Base-by-base conservation (phyloP, 257 asterid genomes). In the Salvia miltiorrhiza region DNA sequence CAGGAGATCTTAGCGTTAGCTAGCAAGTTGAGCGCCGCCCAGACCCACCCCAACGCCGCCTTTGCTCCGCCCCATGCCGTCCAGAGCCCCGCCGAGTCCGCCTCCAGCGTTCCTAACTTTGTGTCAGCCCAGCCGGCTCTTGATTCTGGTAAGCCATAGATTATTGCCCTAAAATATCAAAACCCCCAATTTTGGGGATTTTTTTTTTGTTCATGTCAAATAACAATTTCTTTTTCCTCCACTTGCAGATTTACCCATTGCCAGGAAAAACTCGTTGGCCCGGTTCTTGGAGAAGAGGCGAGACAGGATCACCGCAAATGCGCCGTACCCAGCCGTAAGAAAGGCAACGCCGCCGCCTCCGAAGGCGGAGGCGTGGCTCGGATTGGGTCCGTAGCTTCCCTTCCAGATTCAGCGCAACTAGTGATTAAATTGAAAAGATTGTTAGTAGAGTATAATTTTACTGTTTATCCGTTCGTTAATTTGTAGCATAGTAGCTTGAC, bases 271-370 rank as follows among this genome's bases (percentile, higher is more conserved):
- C 39, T 88, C 96, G 4, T 73, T 88, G 7, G 79, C 89, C 48
- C 77, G 93, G 21, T 88, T 88, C 72, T 62, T 84, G 66, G 91
- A 83, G 80, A 88, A 88, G 82, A 78, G 96, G 74, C 80, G 82
- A 52, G 93, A 60, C 80, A 83, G 92, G 72, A 19, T 82, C 11
- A 74, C 77, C 26, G 82, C 85, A 56, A 75, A 66, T 16, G 90
- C 88, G 23, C 93, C 93, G 0, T 86, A 86, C 66, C 85, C 73
- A 0, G 62, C 53, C 26, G 7, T 63, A 57, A 73, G 9, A 63
- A 47, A 20, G 66, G 12, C 67, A 65, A 32, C 55, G 37, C 40
- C 67, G 39, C 30, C 43, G 77, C 57, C 30, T 35, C 73, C 37
- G 1, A 72, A 78, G 19, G 14, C 77, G 67, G 88, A 80, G 79